Evolutionary conservation across 2,329 filamentous ascomycete species (phyloP), one percentile per base, ranked within the genome.

Genomic region (Pyricularia grisea): DNA sequence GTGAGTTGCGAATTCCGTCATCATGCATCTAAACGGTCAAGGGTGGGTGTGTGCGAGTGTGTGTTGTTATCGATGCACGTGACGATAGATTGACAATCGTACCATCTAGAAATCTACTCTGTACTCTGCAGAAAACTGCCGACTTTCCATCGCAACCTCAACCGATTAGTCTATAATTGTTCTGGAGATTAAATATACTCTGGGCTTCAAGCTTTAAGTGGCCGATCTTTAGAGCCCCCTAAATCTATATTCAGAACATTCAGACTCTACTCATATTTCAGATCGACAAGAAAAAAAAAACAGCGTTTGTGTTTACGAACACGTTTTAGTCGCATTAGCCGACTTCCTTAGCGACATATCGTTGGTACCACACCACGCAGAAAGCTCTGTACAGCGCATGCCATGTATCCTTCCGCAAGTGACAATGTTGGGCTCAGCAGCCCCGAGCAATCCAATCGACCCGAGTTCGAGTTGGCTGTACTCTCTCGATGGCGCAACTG

Each of bases 401-500:
- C 66, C 42, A 63, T 63, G 60, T 28, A 63, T 27, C 60, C 27
- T 12, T 28, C 60, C 23, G 4, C 33, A n/a, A 36, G 33, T 11
- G 7, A 50, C 11, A 27, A 67, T 23, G 1, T 42, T 58, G 66
- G 55, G 66, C 25, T 50, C 42, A 60, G n/a, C 36, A 25, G 36
- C 9, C 9, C 42, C 25, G 42, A n/a, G 42, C 17, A 50, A 50
- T 17, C 42, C 42, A 50, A 50, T 7, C 20, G 17, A 6, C 36
- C 42, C 55, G 27, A 30, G 12, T 50, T 67, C 25, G 66, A 67
- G 42, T 27, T 28, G 17, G 23, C 63, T 27, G 31, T 68, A 20
- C 61, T 69, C 65, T 68, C 23, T 63, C 66, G 55, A 63, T 77
- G 80, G 72, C 74, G 77, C 65, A 73, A 73, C 20, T 83, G 81